A percentile compares a stretch with the other conserved stretches of the same genome.
These are phyloP conservation scores for Coemansia sp. DNA, from an alignment of 192 early-diverging fungal species.

Conservation along the genomic window DNA sequence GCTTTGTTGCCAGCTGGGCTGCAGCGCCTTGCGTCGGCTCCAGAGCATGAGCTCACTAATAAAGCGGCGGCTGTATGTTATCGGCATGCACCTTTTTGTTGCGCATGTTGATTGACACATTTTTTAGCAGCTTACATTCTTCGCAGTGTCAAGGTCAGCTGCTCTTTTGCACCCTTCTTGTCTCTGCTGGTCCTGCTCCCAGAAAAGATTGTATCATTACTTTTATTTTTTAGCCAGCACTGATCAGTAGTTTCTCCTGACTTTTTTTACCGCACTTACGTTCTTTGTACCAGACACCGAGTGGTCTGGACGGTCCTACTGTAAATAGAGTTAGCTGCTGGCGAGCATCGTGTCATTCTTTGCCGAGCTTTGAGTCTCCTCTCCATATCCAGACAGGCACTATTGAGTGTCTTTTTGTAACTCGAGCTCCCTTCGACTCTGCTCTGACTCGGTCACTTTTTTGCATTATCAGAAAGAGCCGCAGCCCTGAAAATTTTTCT, in stretches of 20 bases:
- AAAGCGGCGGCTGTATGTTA: not conserved
- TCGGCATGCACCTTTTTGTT: not conserved
- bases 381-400: not conserved
- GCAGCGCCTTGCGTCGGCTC: not conserved
- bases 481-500: slow-evolving; percentile 7
- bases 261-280: slow-evolving; percentile 1
- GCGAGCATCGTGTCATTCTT: not conserved
- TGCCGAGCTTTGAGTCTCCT: not conserved
- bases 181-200: not conserved
- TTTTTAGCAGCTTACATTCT: slow-evolving; percentile 8
- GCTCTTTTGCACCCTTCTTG: not conserved
- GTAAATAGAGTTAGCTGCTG: not conserved
- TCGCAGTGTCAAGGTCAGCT: not conserved
- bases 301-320: slow-evolving; percentile 6
- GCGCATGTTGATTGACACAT: slow-evolving; percentile 5
- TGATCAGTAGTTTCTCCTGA: not conserved
- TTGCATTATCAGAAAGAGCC: not conserved
- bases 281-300: no score
- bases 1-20: no score
- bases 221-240: not conserved
- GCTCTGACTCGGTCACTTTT: not conserved
- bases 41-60: not conserved
- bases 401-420: not conserved
- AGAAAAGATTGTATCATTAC: slow-evolving; percentile 4
- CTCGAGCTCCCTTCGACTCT: not conserved